These are phyloP conservation scores for Juglanconis juglandina DNA, from an alignment of 2,329 filamentous ascomycete species.

Conservation along the genomic window DNA sequence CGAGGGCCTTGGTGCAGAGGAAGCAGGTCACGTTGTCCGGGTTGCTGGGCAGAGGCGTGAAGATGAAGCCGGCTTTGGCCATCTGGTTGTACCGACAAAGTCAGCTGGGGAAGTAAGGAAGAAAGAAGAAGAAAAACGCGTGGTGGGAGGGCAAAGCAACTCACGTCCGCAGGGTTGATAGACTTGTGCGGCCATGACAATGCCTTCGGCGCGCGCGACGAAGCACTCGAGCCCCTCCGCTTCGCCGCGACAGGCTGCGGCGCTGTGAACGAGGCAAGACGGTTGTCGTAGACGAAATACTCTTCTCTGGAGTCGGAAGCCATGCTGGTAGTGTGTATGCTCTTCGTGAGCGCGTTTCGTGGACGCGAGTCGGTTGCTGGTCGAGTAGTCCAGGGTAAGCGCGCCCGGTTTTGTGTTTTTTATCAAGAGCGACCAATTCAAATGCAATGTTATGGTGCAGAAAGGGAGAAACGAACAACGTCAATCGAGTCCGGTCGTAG, in stretches of 20 bases:
- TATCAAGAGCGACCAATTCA: too few species aligned
- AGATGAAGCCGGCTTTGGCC: conserved; percentile 88
- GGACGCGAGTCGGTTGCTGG: neutral
- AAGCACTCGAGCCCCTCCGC: conserved; percentile 62
- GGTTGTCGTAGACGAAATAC: conserved; percentile 67
- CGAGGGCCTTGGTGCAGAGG: conserved; percentile 76
- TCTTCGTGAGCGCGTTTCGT: conserved; percentile 3
- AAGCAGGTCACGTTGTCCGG: conserved; percentile 91
- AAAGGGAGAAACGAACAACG: neutral
- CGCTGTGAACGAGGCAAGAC: conserved; percentile 75
- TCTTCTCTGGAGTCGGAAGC: conserved; percentile 37
- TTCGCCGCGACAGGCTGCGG: conserved; percentile 57
- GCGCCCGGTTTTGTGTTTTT: too few species aligned
- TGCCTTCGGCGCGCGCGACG: conserved; percentile 54
- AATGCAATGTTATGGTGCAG: neutral
- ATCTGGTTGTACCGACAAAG: conserved; percentile 52
- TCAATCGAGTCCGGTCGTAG: neutral
- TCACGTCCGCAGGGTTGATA: conserved; percentile 58
- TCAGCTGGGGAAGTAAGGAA: conserved; percentile 15
- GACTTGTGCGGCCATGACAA: conserved; percentile 73
- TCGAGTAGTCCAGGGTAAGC: neutral
- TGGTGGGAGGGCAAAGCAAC: conserved; percentile 16
- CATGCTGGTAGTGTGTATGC: conserved; percentile 13
- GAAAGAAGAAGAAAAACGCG: neutral
- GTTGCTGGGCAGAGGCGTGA: conserved; percentile 68